Evolutionary conservation across 2,329 filamentous ascomycete genomes (phyloP), one percentile per base, ranked within the genome.

Genomic region (Calonectria hongkongensis): DNA sequence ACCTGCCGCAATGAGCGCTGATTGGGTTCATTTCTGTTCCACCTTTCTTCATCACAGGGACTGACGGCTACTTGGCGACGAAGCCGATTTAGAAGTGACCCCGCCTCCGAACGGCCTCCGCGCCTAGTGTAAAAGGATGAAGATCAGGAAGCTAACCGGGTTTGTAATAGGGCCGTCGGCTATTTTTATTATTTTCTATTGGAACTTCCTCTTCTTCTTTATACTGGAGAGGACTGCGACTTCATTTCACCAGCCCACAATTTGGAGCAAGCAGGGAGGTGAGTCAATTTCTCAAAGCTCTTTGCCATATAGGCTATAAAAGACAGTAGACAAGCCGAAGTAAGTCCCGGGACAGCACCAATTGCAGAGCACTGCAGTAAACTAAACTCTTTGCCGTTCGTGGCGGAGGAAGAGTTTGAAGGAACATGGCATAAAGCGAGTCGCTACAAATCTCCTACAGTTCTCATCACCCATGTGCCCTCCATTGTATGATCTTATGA

Each of bases 1-100:
- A 27, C 54, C 33, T 58, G 25, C n/a, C 54, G 54, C 30, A 58
- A 58, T 39, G 39, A 25, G 30, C 18, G 54, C 54, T 39, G 36
- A 60, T 60, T 25, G 39, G 25, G 9, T 15, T 41, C 6, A 21
- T 41, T 28, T 12, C 10, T 25, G 33, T 39, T 21, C 54, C 54
- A 60, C 39, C 27, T 60, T 25, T 60, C 13, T 60, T 39, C 27
- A 9, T 25, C 39, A 39, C 33, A 13, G 21, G 50, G 33, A 13
- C 33, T 6, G 36, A 41, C 33, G 36, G 54, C 54, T 9, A 21
- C 54, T 60, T 18, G 36, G 30, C 21, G 21, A 15, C n/a, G 21
- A 41, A 27, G 54, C 54, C 54, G 54, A 60, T 25, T 13, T 41
- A 10, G n/a, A 39, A 60, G 27, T 39, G 36, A 39, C 54, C 54